Conservation (phyloP, 768 basidiomycete species). For the Lactarius psammicola region DNA sequence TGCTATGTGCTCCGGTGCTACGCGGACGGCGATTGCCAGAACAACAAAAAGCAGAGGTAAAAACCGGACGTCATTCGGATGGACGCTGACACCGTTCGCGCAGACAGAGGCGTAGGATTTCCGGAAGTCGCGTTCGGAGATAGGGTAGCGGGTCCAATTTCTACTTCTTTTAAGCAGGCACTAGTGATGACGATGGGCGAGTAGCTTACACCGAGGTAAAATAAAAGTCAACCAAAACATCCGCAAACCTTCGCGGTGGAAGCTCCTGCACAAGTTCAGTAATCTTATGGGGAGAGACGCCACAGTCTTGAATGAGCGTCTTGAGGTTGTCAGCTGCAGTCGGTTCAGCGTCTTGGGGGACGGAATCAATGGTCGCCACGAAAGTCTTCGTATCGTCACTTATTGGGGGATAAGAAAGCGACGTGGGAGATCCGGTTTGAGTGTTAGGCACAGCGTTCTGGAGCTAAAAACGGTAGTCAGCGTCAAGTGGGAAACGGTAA, state of each 20-base stretch:
- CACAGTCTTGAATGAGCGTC: conserved; percentile 87
- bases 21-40: conserved; percentile 78
- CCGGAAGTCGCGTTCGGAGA: conserved; percentile 83
- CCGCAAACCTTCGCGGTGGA: conserved; percentile 71
- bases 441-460: conserved; percentile 49
- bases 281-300: conserved; percentile 87
- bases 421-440: conserved; percentile 27
- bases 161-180: conserved; percentile 40
- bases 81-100: conserved; percentile 60
- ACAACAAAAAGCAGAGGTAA: conserved; percentile 93
- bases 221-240: conserved; percentile 80
- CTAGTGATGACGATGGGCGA: conserved; percentile 5
- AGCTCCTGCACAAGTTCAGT: conserved; percentile 87
- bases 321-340: conserved; percentile 80
- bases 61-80: conserved; percentile 77
- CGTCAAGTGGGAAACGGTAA: not conserved
- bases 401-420: conserved; percentile 16
- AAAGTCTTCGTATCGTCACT: conserved; percentile 33
- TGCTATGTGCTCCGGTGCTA: conserved; percentile 81
- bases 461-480: conserved; percentile 39
- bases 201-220: conserved; percentile 63
- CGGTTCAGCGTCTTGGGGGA: conserved; percentile 43
- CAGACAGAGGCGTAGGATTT: conserved; percentile 63
- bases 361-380: conserved; percentile 41
- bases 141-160: conserved; percentile 92